phyloP scores from a whole-genome alignment of 2,329 filamentous ascomycete species.

The Sarocladiaceae sp. region DNA sequence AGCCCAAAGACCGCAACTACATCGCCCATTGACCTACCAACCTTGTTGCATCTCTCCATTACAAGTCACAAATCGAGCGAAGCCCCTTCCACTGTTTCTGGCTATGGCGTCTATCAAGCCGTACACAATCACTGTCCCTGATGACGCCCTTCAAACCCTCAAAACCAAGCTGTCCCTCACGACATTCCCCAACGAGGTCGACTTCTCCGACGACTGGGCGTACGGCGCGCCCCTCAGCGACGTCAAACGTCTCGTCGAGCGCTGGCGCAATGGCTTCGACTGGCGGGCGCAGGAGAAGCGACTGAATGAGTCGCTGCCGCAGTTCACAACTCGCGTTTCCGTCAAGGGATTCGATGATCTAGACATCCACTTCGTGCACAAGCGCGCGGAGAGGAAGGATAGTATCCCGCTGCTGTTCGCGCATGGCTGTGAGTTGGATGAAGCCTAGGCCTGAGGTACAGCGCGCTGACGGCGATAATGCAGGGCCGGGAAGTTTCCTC shows the following conservation, averaged over 20 bases:
- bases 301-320: constrained; percentile 49
- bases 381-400: constrained; percentile 39
- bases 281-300: constrained; percentile 54
- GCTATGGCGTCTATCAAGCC: constrained; percentile 22
- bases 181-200: constrained; percentile 22
- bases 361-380: constrained; percentile 59
- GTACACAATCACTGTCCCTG: constrained; percentile 28
- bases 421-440: constrained; percentile 49
- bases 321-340: constrained; percentile 45
- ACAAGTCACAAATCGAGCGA: neutral
- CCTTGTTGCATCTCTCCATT: too few relatives aligned
- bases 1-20: too few relatives aligned
- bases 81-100: neutral
- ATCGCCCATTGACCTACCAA: too few relatives aligned
- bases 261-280: constrained; percentile 46
- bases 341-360: constrained; percentile 53
- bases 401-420: constrained; percentile 61
- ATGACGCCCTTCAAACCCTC: constrained; percentile 22
- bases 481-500: constrained; percentile 60
- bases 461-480: neutral
- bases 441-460: neutral
- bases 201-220: constrained; percentile 26
- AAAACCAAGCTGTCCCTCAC: constrained; percentile 25
- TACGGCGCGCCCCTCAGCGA: constrained; percentile 26
- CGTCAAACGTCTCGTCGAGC: constrained; percentile 26